phyloP scores from a whole-genome alignment of 768 basidiomycete genomes.

The Hypholoma sublateritium region DNA sequence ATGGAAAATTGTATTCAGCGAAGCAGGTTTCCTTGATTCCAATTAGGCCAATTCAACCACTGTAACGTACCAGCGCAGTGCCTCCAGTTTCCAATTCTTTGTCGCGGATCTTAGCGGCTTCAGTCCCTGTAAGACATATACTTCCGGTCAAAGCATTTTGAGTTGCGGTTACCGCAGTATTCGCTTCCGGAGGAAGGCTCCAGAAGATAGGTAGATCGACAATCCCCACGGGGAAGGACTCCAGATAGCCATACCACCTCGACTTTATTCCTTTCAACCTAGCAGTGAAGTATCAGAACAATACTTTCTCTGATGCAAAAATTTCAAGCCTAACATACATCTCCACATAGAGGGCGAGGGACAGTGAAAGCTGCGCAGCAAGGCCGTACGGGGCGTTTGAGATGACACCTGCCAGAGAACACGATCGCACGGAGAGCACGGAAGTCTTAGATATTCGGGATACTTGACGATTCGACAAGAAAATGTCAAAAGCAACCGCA shows the following conservation, averaged over 20 bases:
- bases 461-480: slow-evolving; percentile 39
- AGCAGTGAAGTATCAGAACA: slow-evolving; percentile 8
- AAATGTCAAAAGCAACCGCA: slow-evolving; percentile 6
- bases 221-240: slow-evolving; percentile 52
- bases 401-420: slow-evolving; percentile 45
- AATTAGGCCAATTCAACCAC: not conserved
- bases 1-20: slow-evolving; percentile 1
- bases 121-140: slow-evolving; percentile 44
- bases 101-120: slow-evolving; percentile 30
- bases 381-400: slow-evolving; percentile 50
- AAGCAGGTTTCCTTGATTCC: not conserved
- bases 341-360: slow-evolving; percentile 66
- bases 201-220: slow-evolving; percentile 68
- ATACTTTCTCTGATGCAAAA: not conserved
- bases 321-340: slow-evolving; percentile 37
- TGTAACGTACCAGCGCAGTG: slow-evolving; percentile 22
- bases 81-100: slow-evolving; percentile 14
- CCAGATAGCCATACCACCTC: slow-evolving; percentile 65
- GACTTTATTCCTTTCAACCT: slow-evolving; percentile 53
- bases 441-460: slow-evolving; percentile 62
- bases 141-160: slow-evolving; percentile 31
- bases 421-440: slow-evolving; percentile 61
- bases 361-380: slow-evolving; percentile 57
- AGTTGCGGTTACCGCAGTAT: slow-evolving; percentile 6
- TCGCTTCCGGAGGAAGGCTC: slow-evolving; percentile 21